These are phyloP conservation scores for Neurospora pannonica DNA, from an alignment of 495 filamentous ascomycete genomes.

Conservation along the genomic window DNA sequence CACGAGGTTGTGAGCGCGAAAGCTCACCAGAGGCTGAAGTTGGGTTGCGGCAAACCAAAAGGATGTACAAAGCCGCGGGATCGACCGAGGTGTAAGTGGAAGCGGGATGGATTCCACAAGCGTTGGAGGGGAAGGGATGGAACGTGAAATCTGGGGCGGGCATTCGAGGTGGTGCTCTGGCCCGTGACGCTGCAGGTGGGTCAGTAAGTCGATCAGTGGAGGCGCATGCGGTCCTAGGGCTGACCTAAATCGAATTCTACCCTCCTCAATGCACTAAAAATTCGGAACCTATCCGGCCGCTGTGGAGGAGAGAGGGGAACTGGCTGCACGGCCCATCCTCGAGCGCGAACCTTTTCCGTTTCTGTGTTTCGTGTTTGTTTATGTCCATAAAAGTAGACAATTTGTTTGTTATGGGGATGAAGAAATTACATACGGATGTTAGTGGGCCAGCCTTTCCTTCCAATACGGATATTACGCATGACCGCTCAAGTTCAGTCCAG, in stretches of 20 bases:
- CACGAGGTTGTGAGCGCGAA: conserved; percentile 10
- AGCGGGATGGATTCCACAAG: not conserved
- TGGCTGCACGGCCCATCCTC: not conserved
- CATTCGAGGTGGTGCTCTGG: not conserved
- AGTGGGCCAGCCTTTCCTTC: not conserved
- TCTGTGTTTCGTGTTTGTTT: not conserved
- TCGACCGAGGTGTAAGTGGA: not conserved
- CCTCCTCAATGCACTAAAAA: not conserved
- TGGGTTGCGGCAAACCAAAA: not conserved
- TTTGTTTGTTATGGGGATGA: not conserved
- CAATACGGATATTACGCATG: not conserved
- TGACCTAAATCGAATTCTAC: not conserved
- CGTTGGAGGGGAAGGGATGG: not conserved
- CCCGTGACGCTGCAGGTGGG: not conserved
- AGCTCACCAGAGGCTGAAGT: not conserved
- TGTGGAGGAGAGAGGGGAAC: not conserved
- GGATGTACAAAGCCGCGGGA: not conserved
- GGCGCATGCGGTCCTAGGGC: not conserved
- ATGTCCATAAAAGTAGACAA: not conserved
- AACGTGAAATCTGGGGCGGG: not conserved
- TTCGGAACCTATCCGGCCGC: not conserved
- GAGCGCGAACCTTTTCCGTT: not conserved
- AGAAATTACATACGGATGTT: not conserved
- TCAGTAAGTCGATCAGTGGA: not conserved
- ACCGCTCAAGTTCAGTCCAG: not conserved